Evolutionary conservation across 352 stramenopile genomes (phyloP).

Genomic region (Phytophthora hybrid): DNA sequence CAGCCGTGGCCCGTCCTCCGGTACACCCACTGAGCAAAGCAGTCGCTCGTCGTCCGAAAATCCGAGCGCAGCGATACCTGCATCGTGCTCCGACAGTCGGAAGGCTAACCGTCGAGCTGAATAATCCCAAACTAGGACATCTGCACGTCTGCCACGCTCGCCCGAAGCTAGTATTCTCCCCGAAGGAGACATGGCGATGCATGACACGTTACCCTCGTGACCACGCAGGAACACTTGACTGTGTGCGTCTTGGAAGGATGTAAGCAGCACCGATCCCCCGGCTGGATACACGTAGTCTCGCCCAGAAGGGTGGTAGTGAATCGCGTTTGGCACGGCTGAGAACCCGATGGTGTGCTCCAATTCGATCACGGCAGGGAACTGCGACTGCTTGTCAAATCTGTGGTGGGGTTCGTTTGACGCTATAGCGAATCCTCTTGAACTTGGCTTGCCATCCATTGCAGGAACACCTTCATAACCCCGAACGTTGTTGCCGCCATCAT

Average conservation of each 20-base stretch:
- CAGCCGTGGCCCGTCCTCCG: slow-evolving; percentile 82
- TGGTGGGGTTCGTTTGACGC: slow-evolving; percentile 3
- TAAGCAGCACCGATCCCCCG: slow-evolving; percentile 89
- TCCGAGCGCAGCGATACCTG: slow-evolving; percentile 82
- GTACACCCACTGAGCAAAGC: slow-evolving; percentile 79
- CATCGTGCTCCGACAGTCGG: slow-evolving; percentile 92
- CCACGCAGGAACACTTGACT: slow-evolving; percentile 88
- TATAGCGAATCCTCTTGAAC: slow-evolving; percentile 16
- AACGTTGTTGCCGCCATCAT: slow-evolving; percentile 32
- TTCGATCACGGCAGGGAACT: slow-evolving; percentile 60
- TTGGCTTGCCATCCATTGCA: slow-evolving; percentile 19
- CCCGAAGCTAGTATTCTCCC: slow-evolving; percentile 88
- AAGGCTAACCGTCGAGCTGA: slow-evolving; percentile 71
- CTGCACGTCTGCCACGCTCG: slow-evolving; percentile 78
- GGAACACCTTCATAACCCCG: slow-evolving; percentile 24
- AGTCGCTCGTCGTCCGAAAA: slow-evolving; percentile 94
- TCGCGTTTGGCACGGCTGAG: slow-evolving; percentile 77
- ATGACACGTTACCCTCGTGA: slow-evolving; percentile 85
- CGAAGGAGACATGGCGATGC: slow-evolving; percentile 77
- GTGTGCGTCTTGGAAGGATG: slow-evolving; percentile 78
- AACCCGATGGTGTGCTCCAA: slow-evolving; percentile 95
- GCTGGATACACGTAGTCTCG: slow-evolving; percentile 89
- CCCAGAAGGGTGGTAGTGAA: slow-evolving; percentile 87
- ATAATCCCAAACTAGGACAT: slow-evolving; percentile 94
- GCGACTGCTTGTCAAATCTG: slow-evolving; percentile 21